phyloP scores from a whole-genome alignment of 176 grass and related monocot species.

The Zizania latifolia region DNA sequence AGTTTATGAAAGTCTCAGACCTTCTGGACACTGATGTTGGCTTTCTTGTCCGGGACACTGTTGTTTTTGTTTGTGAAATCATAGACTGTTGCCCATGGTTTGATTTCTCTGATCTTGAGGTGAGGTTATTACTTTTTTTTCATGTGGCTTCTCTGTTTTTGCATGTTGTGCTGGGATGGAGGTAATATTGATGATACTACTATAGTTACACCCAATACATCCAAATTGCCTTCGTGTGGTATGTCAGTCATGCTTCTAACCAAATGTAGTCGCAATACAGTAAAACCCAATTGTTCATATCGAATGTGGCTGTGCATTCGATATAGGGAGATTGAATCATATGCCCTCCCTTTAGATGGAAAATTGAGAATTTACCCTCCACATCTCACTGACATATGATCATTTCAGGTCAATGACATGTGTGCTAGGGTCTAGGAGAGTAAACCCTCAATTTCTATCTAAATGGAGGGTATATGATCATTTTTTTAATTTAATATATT shows the following conservation, averaged over 20 bases:
- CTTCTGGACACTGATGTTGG: slow-evolving; percentile 79
- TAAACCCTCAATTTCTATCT: no score
- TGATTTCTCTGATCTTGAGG: slow-evolving; percentile 98
- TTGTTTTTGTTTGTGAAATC: slow-evolving; percentile 89
- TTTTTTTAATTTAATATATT: background rate
- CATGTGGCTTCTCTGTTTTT: slow-evolving; percentile 19
- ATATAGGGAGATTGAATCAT: no score
- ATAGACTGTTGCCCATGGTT: slow-evolving; percentile 99
- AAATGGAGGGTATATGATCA: no score
- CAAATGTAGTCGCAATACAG: background rate
- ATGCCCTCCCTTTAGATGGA: no score
- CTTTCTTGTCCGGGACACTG: slow-evolving; percentile 79
- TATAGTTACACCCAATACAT: background rate
- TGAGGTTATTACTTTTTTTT: slow-evolving; percentile 42
- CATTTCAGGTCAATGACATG: no score
- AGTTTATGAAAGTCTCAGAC: slow-evolving; percentile 97
- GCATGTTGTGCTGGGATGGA: background rate
- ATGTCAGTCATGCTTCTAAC: background rate
- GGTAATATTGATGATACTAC: slow-evolving; percentile 1
- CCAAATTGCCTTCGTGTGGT: background rate
- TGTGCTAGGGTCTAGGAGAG: no score
- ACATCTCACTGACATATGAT: no score
- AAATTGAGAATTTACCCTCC: no score
- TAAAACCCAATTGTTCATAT: background rate
- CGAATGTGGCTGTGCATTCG: background rate